Conservation (phyloP, 768 basidiomycete species). For the Sutorius australiensis region DNA sequence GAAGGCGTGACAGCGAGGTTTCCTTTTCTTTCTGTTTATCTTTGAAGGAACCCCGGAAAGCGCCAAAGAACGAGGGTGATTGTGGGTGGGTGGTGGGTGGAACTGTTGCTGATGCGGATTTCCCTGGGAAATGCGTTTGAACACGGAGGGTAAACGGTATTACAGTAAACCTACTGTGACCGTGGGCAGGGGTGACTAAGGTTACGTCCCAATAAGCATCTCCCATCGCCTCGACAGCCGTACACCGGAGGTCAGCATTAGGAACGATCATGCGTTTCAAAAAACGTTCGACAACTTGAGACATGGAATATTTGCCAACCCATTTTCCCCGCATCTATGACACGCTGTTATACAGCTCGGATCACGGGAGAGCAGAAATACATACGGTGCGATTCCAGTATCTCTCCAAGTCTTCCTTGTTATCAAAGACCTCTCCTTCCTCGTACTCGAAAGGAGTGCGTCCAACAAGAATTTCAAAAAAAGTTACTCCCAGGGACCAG, state of each 20-base stretch:
- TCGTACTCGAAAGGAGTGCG: conserved; percentile 88
- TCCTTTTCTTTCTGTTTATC: conserved; percentile 32
- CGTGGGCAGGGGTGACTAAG: conserved; percentile 24
- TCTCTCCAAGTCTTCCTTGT: conserved; percentile 74
- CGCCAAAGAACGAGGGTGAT: conserved; percentile 18
- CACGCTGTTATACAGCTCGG: neutral
- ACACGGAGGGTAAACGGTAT: neutral
- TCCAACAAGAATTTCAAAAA: conserved; percentile 92
- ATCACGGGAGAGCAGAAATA: neutral
- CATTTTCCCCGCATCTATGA: conserved; percentile 72
- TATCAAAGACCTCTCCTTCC: conserved; percentile 73
- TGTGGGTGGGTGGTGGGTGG: conserved; percentile 11
- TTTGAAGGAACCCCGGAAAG: conserved; percentile 17
- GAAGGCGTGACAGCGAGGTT: conserved; percentile 24
- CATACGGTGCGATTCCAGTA: conserved; percentile 84
- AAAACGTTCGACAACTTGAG: conserved; percentile 58
- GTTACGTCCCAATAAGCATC: conserved; percentile 62
- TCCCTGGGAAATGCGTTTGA: conserved; percentile 26
- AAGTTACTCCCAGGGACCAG: conserved; percentile 83
- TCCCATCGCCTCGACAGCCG: conserved; percentile 56
- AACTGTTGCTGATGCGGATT: conserved; percentile 28
- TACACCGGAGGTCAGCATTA: conserved; percentile 78
- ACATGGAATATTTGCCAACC: conserved; percentile 69
- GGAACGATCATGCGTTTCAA: conserved; percentile 76
- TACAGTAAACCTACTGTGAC: conserved; percentile 43